These are phyloP conservation scores for Fonsecaea erecta DNA, from an alignment of 2,329 filamentous ascomycete genomes.

Conservation along the genomic window DNA sequence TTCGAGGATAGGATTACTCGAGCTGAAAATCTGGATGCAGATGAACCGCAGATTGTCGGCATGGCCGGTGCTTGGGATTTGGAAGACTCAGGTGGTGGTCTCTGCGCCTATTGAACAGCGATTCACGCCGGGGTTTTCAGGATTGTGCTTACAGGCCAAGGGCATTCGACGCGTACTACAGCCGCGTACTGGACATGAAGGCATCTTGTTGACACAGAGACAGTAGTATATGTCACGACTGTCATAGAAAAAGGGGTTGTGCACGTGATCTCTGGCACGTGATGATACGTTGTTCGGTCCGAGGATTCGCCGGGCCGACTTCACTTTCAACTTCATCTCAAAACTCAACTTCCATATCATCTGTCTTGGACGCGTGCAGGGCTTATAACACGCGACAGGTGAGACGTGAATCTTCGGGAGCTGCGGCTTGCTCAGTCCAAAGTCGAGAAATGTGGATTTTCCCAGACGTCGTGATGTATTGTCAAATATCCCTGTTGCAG, in stretches of 20 bases:
- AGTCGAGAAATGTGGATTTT: no score
- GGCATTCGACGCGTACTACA: background rate
- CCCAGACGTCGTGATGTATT: no score
- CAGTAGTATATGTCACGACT: background rate
- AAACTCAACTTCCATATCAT: background rate
- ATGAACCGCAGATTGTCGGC: constrained; percentile 64
- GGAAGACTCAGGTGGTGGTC: constrained; percentile 74
- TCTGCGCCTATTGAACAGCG: constrained; percentile 58
- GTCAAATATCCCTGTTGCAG: no score
- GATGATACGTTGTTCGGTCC: background rate
- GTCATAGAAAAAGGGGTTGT: background rate
- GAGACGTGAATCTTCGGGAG: background rate
- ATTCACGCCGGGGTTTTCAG: background rate
- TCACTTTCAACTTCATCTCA: background rate
- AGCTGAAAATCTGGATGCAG: constrained; percentile 51
- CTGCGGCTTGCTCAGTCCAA: background rate
- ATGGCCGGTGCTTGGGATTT: constrained; percentile 87
- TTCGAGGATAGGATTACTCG: constrained; percentile 34
- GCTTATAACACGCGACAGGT: background rate
- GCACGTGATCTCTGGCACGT: background rate
- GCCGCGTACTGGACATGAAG: background rate
- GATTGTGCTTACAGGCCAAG: background rate
- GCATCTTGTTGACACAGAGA: background rate
- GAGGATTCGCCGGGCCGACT: background rate
- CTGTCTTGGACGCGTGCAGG: background rate